Base-by-base conservation (phyloP, 257 asterid genomes). In the Oldenlandia corymbosa region DNA sequence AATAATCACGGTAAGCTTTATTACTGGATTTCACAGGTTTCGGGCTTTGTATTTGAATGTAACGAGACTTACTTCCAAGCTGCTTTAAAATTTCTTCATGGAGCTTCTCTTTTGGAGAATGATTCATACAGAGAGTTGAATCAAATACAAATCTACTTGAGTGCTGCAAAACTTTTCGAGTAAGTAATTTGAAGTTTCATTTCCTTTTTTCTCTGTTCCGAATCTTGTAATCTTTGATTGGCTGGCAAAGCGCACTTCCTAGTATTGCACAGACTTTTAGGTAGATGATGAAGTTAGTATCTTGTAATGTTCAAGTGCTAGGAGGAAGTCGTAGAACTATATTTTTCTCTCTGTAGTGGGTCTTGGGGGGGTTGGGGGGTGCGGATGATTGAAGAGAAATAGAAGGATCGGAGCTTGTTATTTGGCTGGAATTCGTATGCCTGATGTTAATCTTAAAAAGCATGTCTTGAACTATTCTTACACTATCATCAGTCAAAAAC, bases 141-240 rank as follows among this genome's bases (percentile, higher is more conserved):
- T 60, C 89, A 83, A 32, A 60, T 85, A 76, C 96, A 87, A 62
- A 76, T 80, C 64, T 89, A 85, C 75, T 71, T 76, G 53, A 72
- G 75, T 71, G 75, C 93, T 58, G 97, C 97, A 62, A 83, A 81
- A 78, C 88, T 87, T 62, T 87, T 84, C 88, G 83, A 85, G 99
- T 92, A 76, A 80, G 96, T 75, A 54, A 57, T 56, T 61, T 32
- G 61, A 57, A 51, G 71, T 45, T 36, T 56, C 31, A 61, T 17
- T 32, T 41, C 50, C 58, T 41, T 27, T 48, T 23, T 28, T 3
- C 16, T 27, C 17, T 64, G 52, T 55, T 17, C 7, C 39, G 28
- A 21, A 47, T 47, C 28, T 45, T 48, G 14, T 36, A 17, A 59
- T 4, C 41, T 31, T 34, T 18, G 9, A 42, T 24, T 17, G 31